Evolutionary conservation across 2,329 filamentous ascomycete genomes (phyloP).

Genomic region (Neofusicoccum parvum): DNA sequence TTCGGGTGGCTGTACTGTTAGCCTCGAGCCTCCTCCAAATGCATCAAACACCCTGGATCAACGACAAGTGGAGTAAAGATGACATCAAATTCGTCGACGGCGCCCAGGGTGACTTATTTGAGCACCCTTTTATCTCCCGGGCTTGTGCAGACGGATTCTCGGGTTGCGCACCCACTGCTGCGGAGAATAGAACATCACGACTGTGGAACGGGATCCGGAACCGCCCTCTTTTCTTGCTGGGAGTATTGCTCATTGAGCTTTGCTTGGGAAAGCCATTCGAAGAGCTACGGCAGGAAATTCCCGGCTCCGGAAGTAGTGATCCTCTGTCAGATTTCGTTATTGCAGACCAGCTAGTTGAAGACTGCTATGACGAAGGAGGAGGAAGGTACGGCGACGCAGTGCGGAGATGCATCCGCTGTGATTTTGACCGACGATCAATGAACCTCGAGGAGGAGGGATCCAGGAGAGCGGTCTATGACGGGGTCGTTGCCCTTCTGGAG

Average conservation of each 20-base stretch:
- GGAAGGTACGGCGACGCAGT: constrained; percentile 35
- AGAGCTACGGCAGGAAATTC: constrained; percentile 25
- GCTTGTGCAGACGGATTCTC: too few relatives aligned
- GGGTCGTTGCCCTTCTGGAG: constrained; percentile 33
- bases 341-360: constrained; percentile 31
- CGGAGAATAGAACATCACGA: too few relatives aligned
- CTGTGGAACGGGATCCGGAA: constrained; percentile 25
- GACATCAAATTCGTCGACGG: constrained; percentile 29
- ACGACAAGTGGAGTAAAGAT: constrained; percentile 28
- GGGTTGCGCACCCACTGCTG: constrained; percentile 22
- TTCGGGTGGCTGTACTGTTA: constrained; percentile 28
- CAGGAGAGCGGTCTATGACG: constrained; percentile 33
- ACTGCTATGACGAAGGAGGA: constrained; percentile 33
- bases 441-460: constrained; percentile 33
- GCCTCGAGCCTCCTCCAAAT: constrained; percentile 30
- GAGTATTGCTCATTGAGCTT: constrained; percentile 38
- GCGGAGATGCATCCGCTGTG: constrained; percentile 35
- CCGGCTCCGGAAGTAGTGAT: constrained; percentile 19
- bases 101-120: constrained; percentile 20
- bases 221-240: constrained; percentile 36
- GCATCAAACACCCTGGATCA: constrained; percentile 30
- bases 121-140: constrained; percentile 25
- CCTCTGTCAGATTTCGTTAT: constrained; percentile 25
- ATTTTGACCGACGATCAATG: constrained; percentile 31
- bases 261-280: constrained; percentile 33